Evolutionary conservation across 1,139 yeast species (phyloP), one percentile per base, ranked within the genome.

Genomic region (Blastobotrys malaysiensis): DNA sequence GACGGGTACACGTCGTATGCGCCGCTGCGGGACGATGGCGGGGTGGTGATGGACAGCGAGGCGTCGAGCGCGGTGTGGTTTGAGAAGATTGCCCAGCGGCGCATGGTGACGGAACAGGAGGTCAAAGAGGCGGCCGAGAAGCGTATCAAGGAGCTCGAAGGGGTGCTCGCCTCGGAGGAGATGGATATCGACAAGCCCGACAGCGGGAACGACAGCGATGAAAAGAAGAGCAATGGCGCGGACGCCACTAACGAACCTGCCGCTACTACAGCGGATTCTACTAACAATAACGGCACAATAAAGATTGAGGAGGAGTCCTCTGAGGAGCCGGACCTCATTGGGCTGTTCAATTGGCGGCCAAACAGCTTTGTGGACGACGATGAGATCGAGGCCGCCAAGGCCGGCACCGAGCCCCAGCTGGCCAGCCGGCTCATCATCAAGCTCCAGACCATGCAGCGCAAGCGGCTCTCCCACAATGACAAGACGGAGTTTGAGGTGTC

Each of bases 31-130:
- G 97, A 90, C 67, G 89, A 87, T 69, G 78, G 80, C 47, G 83
- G 82, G 24, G 77, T 87, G 1, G 84, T 88, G 7, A 74, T 89
- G 6, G 80, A 86, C 21, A 80, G 80, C 20, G 78, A 78, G 13
- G 79, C 83, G 57, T 84, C 86, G 57, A 83, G 86, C 1, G 75
- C 82, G 21, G 80, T 88, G 7, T 91, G 97, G 97, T 77, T 83
- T 56, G 88, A 86, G 61, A 89, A 83, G 66, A 74, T 84, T 49
- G 95, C 95, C 0, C 76, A 77, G 52, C 73, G 75, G 49, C 76
- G 81, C 54, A 36, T 56, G 59, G 54, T 55, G n/a, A 66, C 62
- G 3, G 60, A 61, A 16, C 62, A 59, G 52, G 51, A 55, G 18
- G 52, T 52, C 18, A 22, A 52, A 14, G 43, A 43, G 21, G 47